Evolutionary conservation across 1,284 basidiomycete genomes (phyloP).

Genomic region (Athelia psychrophila): DNA sequence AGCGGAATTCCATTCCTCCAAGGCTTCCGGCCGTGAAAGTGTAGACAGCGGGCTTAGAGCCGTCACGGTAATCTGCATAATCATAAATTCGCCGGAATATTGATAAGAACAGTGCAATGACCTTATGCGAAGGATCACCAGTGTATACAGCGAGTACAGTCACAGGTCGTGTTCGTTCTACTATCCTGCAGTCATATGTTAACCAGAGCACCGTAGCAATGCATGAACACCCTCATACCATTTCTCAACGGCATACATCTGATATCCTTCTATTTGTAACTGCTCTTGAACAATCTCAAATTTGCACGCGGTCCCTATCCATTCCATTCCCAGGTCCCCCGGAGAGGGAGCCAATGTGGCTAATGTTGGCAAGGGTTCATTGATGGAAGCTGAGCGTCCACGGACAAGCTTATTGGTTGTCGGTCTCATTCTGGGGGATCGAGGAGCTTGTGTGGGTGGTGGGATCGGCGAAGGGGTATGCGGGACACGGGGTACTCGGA

Average conservation of each 20-base stretch:
- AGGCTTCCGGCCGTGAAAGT: constrained; percentile 41
- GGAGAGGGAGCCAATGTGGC: not conserved
- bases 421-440: not conserved
- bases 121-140: constrained; percentile 65
- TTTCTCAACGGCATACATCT: constrained; percentile 81
- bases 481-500: not conserved
- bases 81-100: constrained; percentile 5
- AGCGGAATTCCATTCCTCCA: constrained; percentile 56
- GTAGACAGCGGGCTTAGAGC: constrained; percentile 44
- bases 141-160: constrained; percentile 71
- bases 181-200: constrained; percentile 45
- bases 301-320: constrained; percentile 19
- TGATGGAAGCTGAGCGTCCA: not conserved
- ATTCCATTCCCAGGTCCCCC: constrained; percentile 15
- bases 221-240: constrained; percentile 43
- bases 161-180: constrained; percentile 57
- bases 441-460: not conserved
- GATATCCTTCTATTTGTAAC: constrained; percentile 50
- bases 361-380: not conserved
- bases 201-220: not conserved
- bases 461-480: not conserved
- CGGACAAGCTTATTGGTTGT: not conserved
- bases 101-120: constrained; percentile 20
- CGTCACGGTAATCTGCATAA: constrained; percentile 53
- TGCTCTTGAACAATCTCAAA: constrained; percentile 20